A percentile compares a stretch with the other conserved stretches of the same genome.
These are phyloP conservation scores for Elsinoe arachidis DNA, from an alignment of 2,329 filamentous ascomycete species.

Conservation along the genomic window DNA sequence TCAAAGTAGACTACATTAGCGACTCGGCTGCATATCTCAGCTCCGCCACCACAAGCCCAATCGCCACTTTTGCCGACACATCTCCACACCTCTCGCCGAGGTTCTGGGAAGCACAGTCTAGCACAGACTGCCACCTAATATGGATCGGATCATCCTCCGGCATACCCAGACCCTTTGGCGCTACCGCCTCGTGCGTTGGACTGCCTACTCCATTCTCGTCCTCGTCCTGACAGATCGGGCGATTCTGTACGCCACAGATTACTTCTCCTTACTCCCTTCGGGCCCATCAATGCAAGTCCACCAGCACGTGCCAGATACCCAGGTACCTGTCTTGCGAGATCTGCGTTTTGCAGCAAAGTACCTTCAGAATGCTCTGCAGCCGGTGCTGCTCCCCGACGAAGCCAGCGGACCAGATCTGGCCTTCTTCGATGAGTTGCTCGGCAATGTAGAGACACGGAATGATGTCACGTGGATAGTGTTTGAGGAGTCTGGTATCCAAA, in stretches of 20 bases:
- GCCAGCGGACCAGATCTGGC: not conserved
- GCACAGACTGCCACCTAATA: not conserved
- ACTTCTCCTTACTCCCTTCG: not conserved
- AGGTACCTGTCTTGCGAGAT: slow-evolving; percentile 1
- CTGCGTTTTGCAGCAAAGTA: not conserved
- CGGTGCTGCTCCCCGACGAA: slow-evolving; percentile 5
- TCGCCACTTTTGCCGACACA: no score
- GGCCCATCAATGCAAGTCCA: not conserved
- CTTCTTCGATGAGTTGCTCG: not conserved
- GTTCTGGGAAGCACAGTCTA: no score
- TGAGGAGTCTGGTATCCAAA: not conserved
- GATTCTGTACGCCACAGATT: not conserved
- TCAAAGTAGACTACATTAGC: no score
- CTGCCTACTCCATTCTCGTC: not conserved
- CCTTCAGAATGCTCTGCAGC: not conserved
- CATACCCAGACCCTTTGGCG: not conserved
- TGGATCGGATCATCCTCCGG: not conserved
- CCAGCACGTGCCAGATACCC: slow-evolving; percentile 3
- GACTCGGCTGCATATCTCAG: no score
- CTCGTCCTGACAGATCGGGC: not conserved
- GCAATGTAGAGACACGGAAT: not conserved
- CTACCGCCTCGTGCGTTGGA: slow-evolving; percentile 9
- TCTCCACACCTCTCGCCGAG: no score
- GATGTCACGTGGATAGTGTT: slow-evolving; percentile 3
- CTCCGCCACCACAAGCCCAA: no score